Conservation (phyloP, 2,329 filamentous ascomycete species). For the Alternaria postmessia region DNA sequence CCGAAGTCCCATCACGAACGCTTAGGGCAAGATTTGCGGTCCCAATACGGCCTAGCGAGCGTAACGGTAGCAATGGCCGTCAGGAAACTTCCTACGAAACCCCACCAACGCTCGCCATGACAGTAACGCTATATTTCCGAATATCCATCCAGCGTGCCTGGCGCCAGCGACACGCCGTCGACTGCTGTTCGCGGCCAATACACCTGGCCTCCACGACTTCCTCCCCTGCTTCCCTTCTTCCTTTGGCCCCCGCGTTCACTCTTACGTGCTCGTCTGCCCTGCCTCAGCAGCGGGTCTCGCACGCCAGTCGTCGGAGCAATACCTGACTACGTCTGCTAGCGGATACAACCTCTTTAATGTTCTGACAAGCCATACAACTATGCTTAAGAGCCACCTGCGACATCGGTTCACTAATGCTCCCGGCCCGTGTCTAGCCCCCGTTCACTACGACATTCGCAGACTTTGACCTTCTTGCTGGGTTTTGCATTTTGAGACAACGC, state of each 20-base stretch:
- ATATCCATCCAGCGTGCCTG: constrained; percentile 31
- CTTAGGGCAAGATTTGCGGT: constrained; percentile 19
- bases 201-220: constrained; percentile 16
- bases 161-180: constrained; percentile 29
- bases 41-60: constrained; percentile 37
- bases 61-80: constrained; percentile 44
- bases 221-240: constrained; percentile 13
- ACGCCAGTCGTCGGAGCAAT: constrained; percentile 41
- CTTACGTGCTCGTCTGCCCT: constrained; percentile 42
- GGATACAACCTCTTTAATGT: constrained; percentile 51
- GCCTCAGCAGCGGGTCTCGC: constrained; percentile 35
- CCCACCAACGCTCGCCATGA: constrained; percentile 41
- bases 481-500: constrained; percentile 33
- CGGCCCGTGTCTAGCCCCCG: constrained; percentile 44
- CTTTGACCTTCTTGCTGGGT: constrained; percentile 24
- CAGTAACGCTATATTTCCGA: constrained; percentile 31
- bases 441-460: constrained; percentile 38
- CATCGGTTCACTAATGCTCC: constrained; percentile 47
- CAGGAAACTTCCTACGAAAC: constrained; percentile 34
- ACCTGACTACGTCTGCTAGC: constrained; percentile 45
- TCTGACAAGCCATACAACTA: constrained; percentile 50
- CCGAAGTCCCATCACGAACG: constrained; percentile 21
- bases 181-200: constrained; percentile 18
- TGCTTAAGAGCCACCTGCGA: constrained; percentile 50
- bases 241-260: constrained; percentile 34